phyloP scores from a whole-genome alignment of 371 early-diverging fungal genomes.

The Rhizopus arrhizus region DNA sequence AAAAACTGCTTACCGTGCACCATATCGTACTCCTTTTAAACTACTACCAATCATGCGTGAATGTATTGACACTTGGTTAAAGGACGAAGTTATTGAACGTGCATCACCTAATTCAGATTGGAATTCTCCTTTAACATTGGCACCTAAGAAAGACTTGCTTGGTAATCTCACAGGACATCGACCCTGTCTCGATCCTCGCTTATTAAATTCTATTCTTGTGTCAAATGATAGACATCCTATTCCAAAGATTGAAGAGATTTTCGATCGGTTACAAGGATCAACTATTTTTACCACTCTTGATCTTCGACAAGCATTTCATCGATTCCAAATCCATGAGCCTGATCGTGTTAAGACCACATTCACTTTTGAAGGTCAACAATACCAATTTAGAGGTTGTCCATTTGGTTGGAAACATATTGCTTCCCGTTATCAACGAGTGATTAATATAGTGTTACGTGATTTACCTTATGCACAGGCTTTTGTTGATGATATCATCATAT shows the following conservation, averaged over 20 bases:
- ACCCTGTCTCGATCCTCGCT: neutral
- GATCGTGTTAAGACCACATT: conserved; percentile 1
- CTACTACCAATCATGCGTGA: too few relatives aligned
- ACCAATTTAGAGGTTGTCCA: neutral
- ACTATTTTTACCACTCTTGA: neutral
- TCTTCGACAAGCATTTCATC: neutral
- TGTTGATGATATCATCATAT: conserved; percentile 19
- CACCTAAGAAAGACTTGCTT: neutral
- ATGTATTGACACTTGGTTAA: too few relatives aligned
- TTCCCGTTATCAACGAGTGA: conserved; percentile 4
- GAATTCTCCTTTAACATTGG: conserved; percentile 1
- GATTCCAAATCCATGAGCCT: neutral
- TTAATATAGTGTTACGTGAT: conserved; percentile 3
- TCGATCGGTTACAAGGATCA: neutral
- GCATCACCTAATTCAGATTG: too few relatives aligned
- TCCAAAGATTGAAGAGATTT: neutral
- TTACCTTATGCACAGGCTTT: conserved; percentile 4
- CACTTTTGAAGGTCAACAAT: conserved; percentile 1
- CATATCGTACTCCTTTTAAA: too few relatives aligned
- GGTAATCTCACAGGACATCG: neutral
- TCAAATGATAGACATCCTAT: neutral
- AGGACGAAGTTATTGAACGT: too few relatives aligned
- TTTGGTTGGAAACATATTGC: conserved; percentile 13
- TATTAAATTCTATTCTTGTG: neutral
- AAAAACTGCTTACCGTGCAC: too few relatives aligned